Base-by-base conservation (phyloP, 345 rosid species). In the Citrus trifoliata region DNA sequence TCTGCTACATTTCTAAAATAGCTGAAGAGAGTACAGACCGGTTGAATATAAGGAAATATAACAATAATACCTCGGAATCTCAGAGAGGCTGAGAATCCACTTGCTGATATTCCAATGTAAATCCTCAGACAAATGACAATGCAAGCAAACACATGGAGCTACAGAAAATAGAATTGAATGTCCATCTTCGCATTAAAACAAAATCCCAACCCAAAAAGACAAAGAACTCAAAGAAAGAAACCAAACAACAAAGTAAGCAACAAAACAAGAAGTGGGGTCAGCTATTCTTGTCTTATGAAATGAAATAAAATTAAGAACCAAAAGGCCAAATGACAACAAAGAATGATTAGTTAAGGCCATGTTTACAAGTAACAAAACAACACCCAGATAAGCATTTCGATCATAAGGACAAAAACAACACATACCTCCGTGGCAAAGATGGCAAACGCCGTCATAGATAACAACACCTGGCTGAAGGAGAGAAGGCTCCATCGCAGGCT, bases 401-500 rank as follows among this genome's bases (percentile, higher is more conserved):
- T 73, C 5, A 74, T n/a, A 7, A 71, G 12, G 27, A 48, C 25
- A n/a, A 7, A 6, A 71, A 28, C 8, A 55, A 72, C 48, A 56
- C 14, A 56, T 82, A 95, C 98, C 97, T 88, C 91, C 80, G 84
- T 95, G 97, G 88, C 99, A 95, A 88, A 95, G 98, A 86, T 88
- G 97, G 82, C 98, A 95, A 82, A 95, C 97, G 33, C 98, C 97
- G 82, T 95, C 98, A 78, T 92, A 95, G 67, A 95, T 82, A 46
- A 92, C 97, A 78, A 93, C 99, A 55, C 98, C 88, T 33, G 99
- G 98, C 90, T 95, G 96, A 32, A 95, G 95, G 73, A 88, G 70
- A 60, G 83, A 72, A 69, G 89, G 90, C 66, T 83, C 63, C n/a
- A 83, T 53, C 30, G 77, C 67, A 58, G 90, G 84, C 61, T 80